Evolutionary conservation across 2,329 filamentous ascomycete genomes (phyloP), one percentile per base, ranked within the genome.

Genomic region (Ophiosphaerella narmari): DNA sequence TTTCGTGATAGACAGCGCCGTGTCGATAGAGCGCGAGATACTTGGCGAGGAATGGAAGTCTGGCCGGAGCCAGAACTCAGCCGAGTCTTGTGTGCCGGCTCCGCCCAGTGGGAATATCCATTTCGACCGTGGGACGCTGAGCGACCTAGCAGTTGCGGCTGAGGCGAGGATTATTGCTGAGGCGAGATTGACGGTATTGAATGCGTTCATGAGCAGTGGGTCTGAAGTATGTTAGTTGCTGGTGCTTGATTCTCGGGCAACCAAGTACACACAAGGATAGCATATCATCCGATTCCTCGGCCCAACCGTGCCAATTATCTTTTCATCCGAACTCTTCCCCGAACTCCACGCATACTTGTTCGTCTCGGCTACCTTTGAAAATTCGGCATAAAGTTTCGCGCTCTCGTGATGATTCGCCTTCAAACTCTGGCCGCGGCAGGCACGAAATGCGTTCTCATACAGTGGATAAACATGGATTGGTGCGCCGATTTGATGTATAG

Each of bases 141-240:
- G 72, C 37, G 79, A 68, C 36, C 67, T 70, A 0, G 86, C 86
- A 61, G 78, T 75, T 1, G 82, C 75, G 0, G 75, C 77, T 0
- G 83, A 83, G 0, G 86, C 88, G 4, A 89, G 50, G 13, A 89
- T 75, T 48, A 80, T 79, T 7, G 85, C 83, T 0, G 78, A 82
- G 2, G 85, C 80, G 12, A 88, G 72, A 52, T 89, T 88, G 32
- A 89, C 80, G 2, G 78, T 86, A 57, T 88, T 89, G 71, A 88
- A 88, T 0, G 86, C 86, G 60, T 89, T 89, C 86, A 88, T 88
- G 8, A 88, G 69, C 0, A 89, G 72, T 0, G 85, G 84, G 69
- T 88, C 85, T 88, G 12, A 6, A 29, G 26, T 29, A n/a, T 26
- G 14, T 46, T 6, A 41, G 43, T 37, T 16, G 44, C 38, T 34